A percentile compares a stretch with the other conserved stretches of the same genome.
Evolutionary conservation across 495 filamentous ascomycete species (phyloP).

Genomic region (Melanomma pulvis-pyrius): DNA sequence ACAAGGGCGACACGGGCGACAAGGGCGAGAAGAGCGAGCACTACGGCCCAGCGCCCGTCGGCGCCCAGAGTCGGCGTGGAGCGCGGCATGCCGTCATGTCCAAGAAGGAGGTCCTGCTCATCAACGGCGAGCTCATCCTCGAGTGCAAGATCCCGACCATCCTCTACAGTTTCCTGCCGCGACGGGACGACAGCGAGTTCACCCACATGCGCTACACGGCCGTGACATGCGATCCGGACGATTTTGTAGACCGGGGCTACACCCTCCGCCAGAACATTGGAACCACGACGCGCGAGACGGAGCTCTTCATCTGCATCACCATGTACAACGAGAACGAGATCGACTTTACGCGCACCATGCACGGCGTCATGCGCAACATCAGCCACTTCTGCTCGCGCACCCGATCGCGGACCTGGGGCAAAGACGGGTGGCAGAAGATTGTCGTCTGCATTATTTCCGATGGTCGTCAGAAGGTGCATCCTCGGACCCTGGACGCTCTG

Average conservation of each 20-base stretch:
- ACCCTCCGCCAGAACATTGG: conserved; percentile 95
- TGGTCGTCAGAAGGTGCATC: conserved; percentile 91
- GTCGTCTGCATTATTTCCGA: conserved; percentile 96
- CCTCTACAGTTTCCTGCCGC: conserved; percentile 89
- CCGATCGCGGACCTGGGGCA: conserved; percentile 94
- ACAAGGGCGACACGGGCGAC: conserved; percentile 49
- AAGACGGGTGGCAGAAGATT: conserved; percentile 98
- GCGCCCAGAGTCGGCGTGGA: conserved; percentile 80
- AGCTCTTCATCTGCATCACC: conserved; percentile 95
- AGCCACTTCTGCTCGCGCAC: conserved; percentile 90
- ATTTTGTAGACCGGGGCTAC: conserved; percentile 85
- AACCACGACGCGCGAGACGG: conserved; percentile 84
- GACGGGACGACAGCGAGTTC: conserved; percentile 91
- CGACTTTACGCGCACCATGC: conserved; percentile 96
- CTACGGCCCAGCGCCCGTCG: conserved; percentile 85
- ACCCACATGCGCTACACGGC: conserved; percentile 99
- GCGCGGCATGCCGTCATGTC: conserved; percentile 82
- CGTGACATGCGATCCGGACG: conserved; percentile 97
- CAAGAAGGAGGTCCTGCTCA: conserved; percentile 90
- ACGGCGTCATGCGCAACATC: conserved; percentile 98
- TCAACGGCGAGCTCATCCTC: conserved; percentile 95
- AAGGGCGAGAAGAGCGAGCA: conserved; percentile 56
- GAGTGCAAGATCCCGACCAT: conserved; percentile 99
- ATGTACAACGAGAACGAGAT: conserved; percentile 99
- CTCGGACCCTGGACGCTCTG: conserved; percentile 89